Evolutionary conservation across 192 early-diverging fungal species (phyloP).

Genomic region (Mortierella claussenii): DNA sequence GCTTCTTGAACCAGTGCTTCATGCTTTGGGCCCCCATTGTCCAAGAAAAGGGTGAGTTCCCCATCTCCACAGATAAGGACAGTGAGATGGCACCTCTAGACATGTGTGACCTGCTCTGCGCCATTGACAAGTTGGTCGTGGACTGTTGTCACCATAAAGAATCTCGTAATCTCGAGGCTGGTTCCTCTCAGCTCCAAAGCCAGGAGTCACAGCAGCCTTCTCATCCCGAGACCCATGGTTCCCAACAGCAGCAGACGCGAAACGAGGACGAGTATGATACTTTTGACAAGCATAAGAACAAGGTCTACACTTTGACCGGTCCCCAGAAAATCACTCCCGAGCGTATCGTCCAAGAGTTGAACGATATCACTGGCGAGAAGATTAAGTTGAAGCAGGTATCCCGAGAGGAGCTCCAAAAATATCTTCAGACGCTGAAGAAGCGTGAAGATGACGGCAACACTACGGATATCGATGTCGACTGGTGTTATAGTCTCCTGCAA

Average conservation of each 20-base stretch:
- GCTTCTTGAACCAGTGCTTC: slow-evolving; percentile 28
- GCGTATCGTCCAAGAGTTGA: slow-evolving; percentile 8
- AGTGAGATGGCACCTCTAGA: slow-evolving; percentile 30
- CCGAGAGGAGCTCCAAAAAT: slow-evolving; percentile 26
- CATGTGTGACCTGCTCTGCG: slow-evolving; percentile 15
- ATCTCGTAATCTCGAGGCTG: background rate
- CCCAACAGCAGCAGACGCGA: background rate
- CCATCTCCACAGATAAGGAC: background rate
- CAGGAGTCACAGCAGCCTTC: no score
- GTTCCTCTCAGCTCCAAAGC: background rate
- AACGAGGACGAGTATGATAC: background rate
- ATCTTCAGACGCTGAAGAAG: slow-evolving; percentile 25
- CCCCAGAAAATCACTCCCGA: slow-evolving; percentile 21
- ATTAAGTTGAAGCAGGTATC: slow-evolving; percentile 25
- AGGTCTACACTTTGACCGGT: slow-evolving; percentile 32
- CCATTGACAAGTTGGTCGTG: slow-evolving; percentile 13
- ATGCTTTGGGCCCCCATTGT: slow-evolving; percentile 20
- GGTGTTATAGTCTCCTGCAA: background rate
- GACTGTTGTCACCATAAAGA: slow-evolving; percentile 2
- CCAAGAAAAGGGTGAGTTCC: slow-evolving; percentile 23
- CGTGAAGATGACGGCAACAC: background rate
- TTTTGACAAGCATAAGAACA: slow-evolving; percentile 22
- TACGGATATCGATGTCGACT: background rate
- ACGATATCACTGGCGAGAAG: slow-evolving; percentile 22
- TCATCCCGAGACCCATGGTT: no score